Evolutionary conservation across 495 filamentous ascomycete genomes (phyloP), one percentile per base, ranked within the genome.

Genomic region (Aspergillus sclerotioniger): DNA sequence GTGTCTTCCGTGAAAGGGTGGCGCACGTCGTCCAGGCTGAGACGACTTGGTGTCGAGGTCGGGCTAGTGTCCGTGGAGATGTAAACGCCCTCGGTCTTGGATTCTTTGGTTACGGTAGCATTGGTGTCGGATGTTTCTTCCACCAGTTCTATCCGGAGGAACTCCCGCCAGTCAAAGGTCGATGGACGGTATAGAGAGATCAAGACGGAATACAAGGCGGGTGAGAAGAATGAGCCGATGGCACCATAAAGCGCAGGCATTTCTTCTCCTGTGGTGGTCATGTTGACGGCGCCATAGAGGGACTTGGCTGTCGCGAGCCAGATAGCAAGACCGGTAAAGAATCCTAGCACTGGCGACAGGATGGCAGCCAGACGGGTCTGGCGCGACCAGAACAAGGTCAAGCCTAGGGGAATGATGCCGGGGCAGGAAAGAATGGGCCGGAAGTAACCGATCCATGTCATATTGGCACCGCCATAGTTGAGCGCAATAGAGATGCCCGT

Each of bases 141-240:
- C 13, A 63, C 62, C 6, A 70, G 59, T 50, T 74, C 68, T n/a
- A 73, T 71, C n/a, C 74, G 76, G 0, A 80, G 67, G 54, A 80
- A 80, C 37, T 74, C 69, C 13, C 77, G 71, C 77, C 76, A 80
- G 59, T 80, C 76, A 53, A 80, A 80, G n/a, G 54, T 63, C 33
- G 71, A 72, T 0, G 78, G 78, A 20, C 69, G 69, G 53, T 76
- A 80, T 6, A 66, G 55, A 10, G 77, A 79, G 7, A 81, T 65
- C 0, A 79, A 10, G 1, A 78, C 63, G 6, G 78, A 79, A 54
- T 72, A 75, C 0, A 75, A 41, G 3, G 60, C 72, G 1, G 74
- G 72, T 0, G 71, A 66, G 57, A 75, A 76, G 43, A 68, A 71
- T 0, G 73, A 71, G 8, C 61, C 64, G 16, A 74, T 68, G 8